A percentile compares a stretch with the other conserved stretches of the same genome.
phyloP scores from a whole-genome alignment of 179 eudicot genomes.

The Pouteria campechiana region DNA sequence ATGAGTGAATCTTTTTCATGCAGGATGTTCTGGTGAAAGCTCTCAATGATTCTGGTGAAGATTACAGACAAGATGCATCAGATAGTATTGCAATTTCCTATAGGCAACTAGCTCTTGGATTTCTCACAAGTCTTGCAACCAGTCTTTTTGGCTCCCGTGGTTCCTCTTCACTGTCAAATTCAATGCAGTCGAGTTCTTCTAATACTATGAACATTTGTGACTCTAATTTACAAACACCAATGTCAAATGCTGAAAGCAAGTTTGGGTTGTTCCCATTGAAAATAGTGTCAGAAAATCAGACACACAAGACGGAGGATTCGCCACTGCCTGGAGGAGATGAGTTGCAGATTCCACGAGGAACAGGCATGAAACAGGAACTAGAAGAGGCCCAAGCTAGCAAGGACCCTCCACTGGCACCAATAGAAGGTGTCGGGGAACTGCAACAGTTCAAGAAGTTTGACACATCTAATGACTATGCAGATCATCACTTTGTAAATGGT shows the following conservation, averaged over 20 bases:
- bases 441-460: conserved; percentile 53
- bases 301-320: too few relatives aligned
- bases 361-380: conserved; percentile 14
- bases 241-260: too few relatives aligned
- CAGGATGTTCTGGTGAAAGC: conserved; percentile 34
- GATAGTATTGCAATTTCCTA: conserved; percentile 23
- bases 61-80: conserved; percentile 6
- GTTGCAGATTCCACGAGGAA: conserved; percentile 15
- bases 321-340: conserved; percentile 8
- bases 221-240: too few relatives aligned
- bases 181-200: too few relatives aligned
- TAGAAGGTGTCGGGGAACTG: conserved; percentile 5
- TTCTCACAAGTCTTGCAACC: conserved; percentile 42
- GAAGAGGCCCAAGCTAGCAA: conserved; percentile 8
- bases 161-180: conserved; percentile 21
- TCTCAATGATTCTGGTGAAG: conserved; percentile 5
- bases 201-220: too few relatives aligned
- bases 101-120: conserved; percentile 54
- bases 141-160: conserved; percentile 32
- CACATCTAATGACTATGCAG: conserved; percentile 54
- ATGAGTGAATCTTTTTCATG: conserved; percentile 3
- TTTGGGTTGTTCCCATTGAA: too few relatives aligned
- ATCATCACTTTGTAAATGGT: conserved; percentile 70
- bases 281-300: too few relatives aligned
- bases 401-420: conserved; percentile 5